phyloP scores from a whole-genome alignment of 768 basidiomycete genomes.

The Dioszegia crocea region DNA sequence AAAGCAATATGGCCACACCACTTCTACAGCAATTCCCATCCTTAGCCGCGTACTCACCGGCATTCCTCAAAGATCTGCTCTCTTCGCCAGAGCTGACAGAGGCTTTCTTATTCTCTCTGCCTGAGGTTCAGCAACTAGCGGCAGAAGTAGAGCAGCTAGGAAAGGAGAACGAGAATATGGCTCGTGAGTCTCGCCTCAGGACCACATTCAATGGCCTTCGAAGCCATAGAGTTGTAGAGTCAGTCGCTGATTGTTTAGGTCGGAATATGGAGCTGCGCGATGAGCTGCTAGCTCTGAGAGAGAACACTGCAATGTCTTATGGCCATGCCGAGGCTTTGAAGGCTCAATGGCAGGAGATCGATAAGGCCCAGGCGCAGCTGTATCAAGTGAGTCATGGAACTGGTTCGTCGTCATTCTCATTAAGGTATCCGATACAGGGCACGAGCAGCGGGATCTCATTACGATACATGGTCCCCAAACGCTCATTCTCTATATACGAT shows the following conservation, averaged over 20 bases:
- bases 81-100: constrained; percentile 79
- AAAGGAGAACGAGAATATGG: constrained; percentile 77
- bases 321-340: constrained; percentile 79
- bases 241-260: constrained; percentile 53
- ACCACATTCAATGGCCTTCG: background rate
- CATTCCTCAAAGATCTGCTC: constrained; percentile 72
- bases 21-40: constrained; percentile 46
- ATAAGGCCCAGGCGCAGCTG: constrained; percentile 79
- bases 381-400: constrained; percentile 73
- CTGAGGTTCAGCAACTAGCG: constrained; percentile 69
- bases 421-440: no score
- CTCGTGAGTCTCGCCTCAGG: constrained; percentile 66
- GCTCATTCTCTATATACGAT: no score
- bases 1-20: constrained; percentile 36
- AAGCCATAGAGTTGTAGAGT: background rate
- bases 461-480: no score
- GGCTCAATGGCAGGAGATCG: constrained; percentile 75
- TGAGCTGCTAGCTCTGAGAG: constrained; percentile 66
- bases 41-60: constrained; percentile 33
- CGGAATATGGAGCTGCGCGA: constrained; percentile 74
- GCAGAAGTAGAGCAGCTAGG: constrained; percentile 73
- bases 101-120: constrained; percentile 75
- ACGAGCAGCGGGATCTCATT: no score
- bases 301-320: constrained; percentile 81
- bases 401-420: no score